A percentile compares a stretch with the other conserved stretches of the same genome.
phyloP scores from a whole-genome alignment of 2,329 filamentous ascomycete genomes.

The Purpureocillium lavendulum region DNA sequence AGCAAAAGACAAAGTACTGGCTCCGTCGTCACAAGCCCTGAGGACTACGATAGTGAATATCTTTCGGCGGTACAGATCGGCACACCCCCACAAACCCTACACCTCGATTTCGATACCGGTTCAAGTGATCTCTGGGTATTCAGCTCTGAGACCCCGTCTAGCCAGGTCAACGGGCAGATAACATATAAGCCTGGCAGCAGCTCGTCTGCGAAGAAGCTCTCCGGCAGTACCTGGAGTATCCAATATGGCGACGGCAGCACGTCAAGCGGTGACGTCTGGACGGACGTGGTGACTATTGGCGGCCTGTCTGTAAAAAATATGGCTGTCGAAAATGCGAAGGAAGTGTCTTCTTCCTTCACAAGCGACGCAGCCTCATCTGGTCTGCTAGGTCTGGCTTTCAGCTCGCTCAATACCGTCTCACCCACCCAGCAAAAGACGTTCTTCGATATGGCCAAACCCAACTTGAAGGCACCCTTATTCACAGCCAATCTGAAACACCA shows the following conservation, averaged over 20 bases:
- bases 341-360: conserved; percentile 31
- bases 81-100: conserved; percentile 10
- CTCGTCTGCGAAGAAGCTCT: conserved; percentile 25
- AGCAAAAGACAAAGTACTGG: conserved; percentile 2
- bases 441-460: conserved; percentile 21
- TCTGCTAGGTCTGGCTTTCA: conserved; percentile 35
- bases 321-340: conserved; percentile 33
- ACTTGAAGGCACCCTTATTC: conserved; percentile 40
- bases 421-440: conserved; percentile 34
- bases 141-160: conserved; percentile 30
- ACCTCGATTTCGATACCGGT: conserved; percentile 13
- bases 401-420: conserved; percentile 30
- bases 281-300: conserved; percentile 32
- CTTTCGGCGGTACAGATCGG: conserved; percentile 10
- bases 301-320: conserved; percentile 30
- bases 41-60: conserved; percentile 8
- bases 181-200: conserved; percentile 30
- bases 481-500: conserved; percentile 58
- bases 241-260: conserved; percentile 34
- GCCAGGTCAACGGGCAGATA: conserved; percentile 27
- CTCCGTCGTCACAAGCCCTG: conserved; percentile 6
- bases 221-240: conserved; percentile 32
- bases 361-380: conserved; percentile 29
- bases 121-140: conserved; percentile 25
- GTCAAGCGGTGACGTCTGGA: conserved; percentile 34